Conservation (phyloP, 192 early-diverging fungal species). For the Oehlia diaphana region DNA sequence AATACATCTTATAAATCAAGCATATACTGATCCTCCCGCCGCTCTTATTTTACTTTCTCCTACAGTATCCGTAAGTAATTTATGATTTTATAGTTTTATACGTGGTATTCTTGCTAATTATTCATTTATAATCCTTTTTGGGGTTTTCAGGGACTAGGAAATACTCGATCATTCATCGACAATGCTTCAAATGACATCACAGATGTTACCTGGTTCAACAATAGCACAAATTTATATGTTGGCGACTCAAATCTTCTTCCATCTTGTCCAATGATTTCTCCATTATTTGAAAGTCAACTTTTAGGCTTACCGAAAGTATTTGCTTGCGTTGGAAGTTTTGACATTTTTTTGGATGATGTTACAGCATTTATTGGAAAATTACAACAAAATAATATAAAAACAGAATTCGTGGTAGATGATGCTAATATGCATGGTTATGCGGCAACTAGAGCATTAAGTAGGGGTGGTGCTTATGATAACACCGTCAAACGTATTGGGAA, state of each 20-base stretch:
- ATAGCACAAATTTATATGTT: not conserved
- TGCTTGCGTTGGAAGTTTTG: conserved; percentile 20
- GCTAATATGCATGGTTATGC: conserved; percentile 27
- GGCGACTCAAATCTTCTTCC: not conserved
- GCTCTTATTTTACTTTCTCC: conserved; percentile 13
- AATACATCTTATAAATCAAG: not conserved
- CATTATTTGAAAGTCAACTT: conserved; percentile 15
- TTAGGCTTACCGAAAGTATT: conserved; percentile 2
- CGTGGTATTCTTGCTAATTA: no score
- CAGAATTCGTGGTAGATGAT: not conserved
- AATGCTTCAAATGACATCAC: not conserved
- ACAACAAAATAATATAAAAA: not conserved
- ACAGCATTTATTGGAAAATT: conserved; percentile 7
- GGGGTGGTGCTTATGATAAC: not conserved
- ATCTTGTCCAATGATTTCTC: conserved; percentile 8
- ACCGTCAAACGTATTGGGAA: not conserved
- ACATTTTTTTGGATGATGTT: conserved; percentile 6
- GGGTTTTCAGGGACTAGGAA: not conserved
- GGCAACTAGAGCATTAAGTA: not conserved
- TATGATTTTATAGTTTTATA: no score
- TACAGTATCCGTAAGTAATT: not conserved
- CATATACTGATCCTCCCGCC: not conserved
- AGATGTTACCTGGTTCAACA: not conserved
- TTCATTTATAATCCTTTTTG: no score
- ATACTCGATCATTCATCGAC: not conserved